Evolutionary conservation across 2,329 filamentous ascomycete species (phyloP).

Genomic region (Mycosphaerella sp.): DNA sequence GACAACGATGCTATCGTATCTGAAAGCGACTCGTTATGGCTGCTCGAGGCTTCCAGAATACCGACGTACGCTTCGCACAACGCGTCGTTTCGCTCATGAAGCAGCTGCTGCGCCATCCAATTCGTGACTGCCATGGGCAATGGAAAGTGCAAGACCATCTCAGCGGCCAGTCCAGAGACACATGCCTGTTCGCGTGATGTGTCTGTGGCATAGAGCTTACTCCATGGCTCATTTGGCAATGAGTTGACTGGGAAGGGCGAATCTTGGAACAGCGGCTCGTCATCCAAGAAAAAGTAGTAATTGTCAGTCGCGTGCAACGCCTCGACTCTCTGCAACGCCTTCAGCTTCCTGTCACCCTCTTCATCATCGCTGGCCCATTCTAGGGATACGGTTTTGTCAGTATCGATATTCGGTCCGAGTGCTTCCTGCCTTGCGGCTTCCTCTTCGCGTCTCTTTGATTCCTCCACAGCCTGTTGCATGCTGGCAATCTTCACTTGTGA

Average conservation of each 20-base stretch:
- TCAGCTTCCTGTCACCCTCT: slow-evolving; percentile 45
- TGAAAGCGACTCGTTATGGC: slow-evolving; percentile 11
- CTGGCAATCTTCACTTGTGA: slow-evolving; percentile 25
- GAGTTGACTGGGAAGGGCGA: slow-evolving; percentile 26
- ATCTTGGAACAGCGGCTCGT: slow-evolving; percentile 11
- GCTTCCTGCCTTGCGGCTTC: slow-evolving; percentile 7
- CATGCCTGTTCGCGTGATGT: slow-evolving; percentile 36
- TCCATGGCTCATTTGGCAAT: slow-evolving; percentile 33
- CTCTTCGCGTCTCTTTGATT: slow-evolving; percentile 17
- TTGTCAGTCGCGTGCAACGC: slow-evolving; percentile 47
- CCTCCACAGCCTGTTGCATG: slow-evolving; percentile 19
- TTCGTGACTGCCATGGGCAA: slow-evolving; percentile 36
- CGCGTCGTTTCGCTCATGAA: slow-evolving; percentile 29
- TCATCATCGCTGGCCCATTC: slow-evolving; percentile 41
- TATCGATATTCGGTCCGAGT: slow-evolving; percentile 7
- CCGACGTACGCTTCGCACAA: slow-evolving; percentile 35
- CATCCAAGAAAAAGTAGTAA: slow-evolving; percentile 53
- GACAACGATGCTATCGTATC: slow-evolving; percentile 16
- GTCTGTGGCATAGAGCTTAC: slow-evolving; percentile 30
- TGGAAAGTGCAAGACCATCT: slow-evolving; percentile 34
- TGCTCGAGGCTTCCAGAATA: slow-evolving; percentile 21
- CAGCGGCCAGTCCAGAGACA: slow-evolving; percentile 37
- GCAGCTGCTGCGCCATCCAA: slow-evolving; percentile 40
- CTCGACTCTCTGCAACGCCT: slow-evolving; percentile 56
- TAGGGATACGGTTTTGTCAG: slow-evolving; percentile 32